Base-by-base conservation (phyloP, 1,284 basidiomycete species). In the Melampsora abietis-canadensis region DNA sequence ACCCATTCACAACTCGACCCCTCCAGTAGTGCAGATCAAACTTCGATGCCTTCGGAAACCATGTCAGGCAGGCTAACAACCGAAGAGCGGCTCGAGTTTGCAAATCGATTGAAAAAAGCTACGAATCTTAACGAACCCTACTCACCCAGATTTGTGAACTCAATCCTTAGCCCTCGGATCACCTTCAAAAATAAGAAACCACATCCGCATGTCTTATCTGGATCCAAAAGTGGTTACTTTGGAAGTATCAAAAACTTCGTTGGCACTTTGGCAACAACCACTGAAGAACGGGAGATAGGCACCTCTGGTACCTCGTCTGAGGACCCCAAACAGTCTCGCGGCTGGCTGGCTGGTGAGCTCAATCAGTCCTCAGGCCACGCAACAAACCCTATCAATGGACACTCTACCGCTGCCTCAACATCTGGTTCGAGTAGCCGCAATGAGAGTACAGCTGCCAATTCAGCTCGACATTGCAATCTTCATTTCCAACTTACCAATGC, bases 91-190 rank as follows among this genome's bases (percentile, higher is more conserved):
- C 51, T 59, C 4, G 60, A 70, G 27, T 70, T 59, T 63, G 62
- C 69, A 12, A 27, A 15, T 37, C 61, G 69, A 17, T 40, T 73
- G 15, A 65, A 65, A 59, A 37, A 59, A 27, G 54, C 54, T 34
- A 64, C 69, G 1, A 24, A 70, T 19, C 10, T 30, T 4, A 37
- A 60, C 48, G 34, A 73, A 30, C 30, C 62, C 15, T 5, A 5
- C 30, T 46, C 68, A 14, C 21, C 44, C 15, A 31, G 61, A 12
- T 51, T 73, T 8, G 37, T 73, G 5, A 65, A 37, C 61, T 65
- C 69, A 24, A 44, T 73, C 24, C 69, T 73, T 5, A 73, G 69
- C 31, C 69, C 69, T 19, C 61, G 62, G 10, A 51, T 73, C 46
- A 64, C 62, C 10, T 73, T 65, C 61, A 73, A 73, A 24, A 40